phyloP scores from a whole-genome alignment of 1,139 yeast species.

The Pichia kudriavzevii region DNA sequence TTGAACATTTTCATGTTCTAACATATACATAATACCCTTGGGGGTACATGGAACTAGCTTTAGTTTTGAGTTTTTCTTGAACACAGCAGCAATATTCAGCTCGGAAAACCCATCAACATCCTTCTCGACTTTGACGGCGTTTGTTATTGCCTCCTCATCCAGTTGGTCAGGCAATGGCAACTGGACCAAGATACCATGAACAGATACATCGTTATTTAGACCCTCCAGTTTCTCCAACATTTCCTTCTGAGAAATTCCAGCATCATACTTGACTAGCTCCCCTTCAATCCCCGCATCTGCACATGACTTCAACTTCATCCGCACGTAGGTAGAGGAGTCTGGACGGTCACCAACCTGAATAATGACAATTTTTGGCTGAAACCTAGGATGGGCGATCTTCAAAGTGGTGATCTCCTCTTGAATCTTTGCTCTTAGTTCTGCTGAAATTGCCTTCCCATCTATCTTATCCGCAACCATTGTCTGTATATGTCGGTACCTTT shows the following conservation, averaged over 20 bases:
- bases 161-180: constrained; percentile 67
- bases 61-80: constrained; percentile 68
- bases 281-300: constrained; percentile 59
- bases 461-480: constrained; percentile 24
- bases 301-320: constrained; percentile 69
- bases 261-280: constrained; percentile 49
- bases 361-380: constrained; percentile 58
- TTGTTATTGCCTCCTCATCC: constrained; percentile 60
- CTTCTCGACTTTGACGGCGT: constrained; percentile 57
- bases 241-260: constrained; percentile 47
- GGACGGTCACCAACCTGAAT: constrained; percentile 72
- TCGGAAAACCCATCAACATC: constrained; percentile 80
- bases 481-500: not conserved
- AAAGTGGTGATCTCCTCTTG: constrained; percentile 42
- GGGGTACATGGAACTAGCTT: constrained; percentile 75
- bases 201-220: constrained; percentile 54
- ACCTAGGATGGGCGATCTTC: constrained; percentile 42
- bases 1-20: constrained; percentile 53
- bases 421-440: constrained; percentile 23
- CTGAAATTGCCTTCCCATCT: constrained; percentile 28
- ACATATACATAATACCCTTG: constrained; percentile 61
- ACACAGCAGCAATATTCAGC: constrained; percentile 66
- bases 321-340: constrained; percentile 70
- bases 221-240: constrained; percentile 47
- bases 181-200: constrained; percentile 67